phyloP scores from a whole-genome alignment of 345 rosid genomes.

The Linum lewisii region DNA sequence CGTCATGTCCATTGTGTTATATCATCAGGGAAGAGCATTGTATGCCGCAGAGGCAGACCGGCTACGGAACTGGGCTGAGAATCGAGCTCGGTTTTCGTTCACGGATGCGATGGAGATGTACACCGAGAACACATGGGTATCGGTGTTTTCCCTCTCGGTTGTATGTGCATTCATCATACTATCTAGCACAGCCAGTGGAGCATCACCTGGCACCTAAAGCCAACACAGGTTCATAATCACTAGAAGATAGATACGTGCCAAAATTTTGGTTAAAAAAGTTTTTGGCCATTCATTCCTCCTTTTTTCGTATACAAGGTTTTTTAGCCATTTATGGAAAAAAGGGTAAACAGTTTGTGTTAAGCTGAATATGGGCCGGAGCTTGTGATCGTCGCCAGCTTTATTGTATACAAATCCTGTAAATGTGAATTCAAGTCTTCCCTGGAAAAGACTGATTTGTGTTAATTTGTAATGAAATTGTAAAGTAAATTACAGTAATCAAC shows the following conservation, averaged over 20 bases:
- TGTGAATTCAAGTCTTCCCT: not conserved
- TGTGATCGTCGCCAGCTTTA: not conserved
- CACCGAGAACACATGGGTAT: slow-evolving; percentile 80
- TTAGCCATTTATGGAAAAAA: not conserved
- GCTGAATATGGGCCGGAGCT: not conserved
- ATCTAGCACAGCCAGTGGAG: slow-evolving; percentile 41
- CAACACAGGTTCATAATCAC: not conserved
- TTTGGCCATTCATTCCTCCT: not conserved
- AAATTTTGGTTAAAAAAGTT: not conserved
- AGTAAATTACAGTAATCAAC: too few species aligned
- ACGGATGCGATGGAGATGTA: slow-evolving; percentile 96
- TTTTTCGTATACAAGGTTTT: too few species aligned
- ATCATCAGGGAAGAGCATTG: slow-evolving; percentile 64
- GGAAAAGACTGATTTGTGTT: not conserved
- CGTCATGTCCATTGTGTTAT: not conserved
- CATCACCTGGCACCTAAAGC: slow-evolving; percentile 50
- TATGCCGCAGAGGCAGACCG: slow-evolving; percentile 91
- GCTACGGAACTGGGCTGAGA: slow-evolving; percentile 85
- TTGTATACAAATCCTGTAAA: not conserved
- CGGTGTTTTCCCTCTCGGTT: slow-evolving; percentile 87
- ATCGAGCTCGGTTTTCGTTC: slow-evolving; percentile 65
- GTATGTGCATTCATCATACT: slow-evolving; percentile 87
- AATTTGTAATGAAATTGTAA: too few species aligned
- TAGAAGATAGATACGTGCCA: not conserved
- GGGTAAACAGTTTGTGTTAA: not conserved